Evolutionary conservation across 108 stramenopile species (phyloP), one percentile per base, ranked within the genome.

Genomic region (Fragilariopsis cylindrus): DNA sequence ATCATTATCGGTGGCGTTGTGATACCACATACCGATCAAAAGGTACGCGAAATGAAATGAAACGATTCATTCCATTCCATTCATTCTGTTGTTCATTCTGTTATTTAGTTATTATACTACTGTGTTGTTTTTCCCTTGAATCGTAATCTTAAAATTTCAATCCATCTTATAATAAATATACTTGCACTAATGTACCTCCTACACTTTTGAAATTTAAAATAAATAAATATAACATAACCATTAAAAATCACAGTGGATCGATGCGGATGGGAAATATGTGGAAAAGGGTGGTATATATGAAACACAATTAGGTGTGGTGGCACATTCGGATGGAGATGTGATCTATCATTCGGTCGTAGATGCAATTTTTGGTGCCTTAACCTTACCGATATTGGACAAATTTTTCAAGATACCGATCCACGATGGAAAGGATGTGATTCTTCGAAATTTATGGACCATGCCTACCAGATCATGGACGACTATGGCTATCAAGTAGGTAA

Each of bases 311-410:
- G 97, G 97, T 11, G 92, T 94, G 4, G 88, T 95, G 21, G 97
- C 97, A 1, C 97, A 98, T 80, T 91, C 90, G 5, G 97, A 98
- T 75, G 97, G 97, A 9, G 97, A 98, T 72, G 97, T 96, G 19
- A 83, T 98, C 40, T 98, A 96, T 81, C 97, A 98, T 79, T 88
- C 87, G 54, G 81, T 98, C 42, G 96, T 97, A 18, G 96, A 98
- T 77, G 95, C 94, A 41, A 98, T 98, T 48, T 94, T 98, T 73
- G 96, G 96, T 42, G 94, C 92, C 8, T 68, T 97, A 50, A 90
- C 93, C 5, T 76, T 97, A 46, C 93, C 8, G 97, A 98, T 62
- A 98, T 98, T 71, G 96, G 96, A 3, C 97, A 96, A 73, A 90
- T 96, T 44, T 98, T 98, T 72, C 93, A 92, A 55, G 97, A 98